Evolutionary conservation across 108 stramenopile genomes (phyloP).

Genomic region (Stephanodiscus minutulus): DNA sequence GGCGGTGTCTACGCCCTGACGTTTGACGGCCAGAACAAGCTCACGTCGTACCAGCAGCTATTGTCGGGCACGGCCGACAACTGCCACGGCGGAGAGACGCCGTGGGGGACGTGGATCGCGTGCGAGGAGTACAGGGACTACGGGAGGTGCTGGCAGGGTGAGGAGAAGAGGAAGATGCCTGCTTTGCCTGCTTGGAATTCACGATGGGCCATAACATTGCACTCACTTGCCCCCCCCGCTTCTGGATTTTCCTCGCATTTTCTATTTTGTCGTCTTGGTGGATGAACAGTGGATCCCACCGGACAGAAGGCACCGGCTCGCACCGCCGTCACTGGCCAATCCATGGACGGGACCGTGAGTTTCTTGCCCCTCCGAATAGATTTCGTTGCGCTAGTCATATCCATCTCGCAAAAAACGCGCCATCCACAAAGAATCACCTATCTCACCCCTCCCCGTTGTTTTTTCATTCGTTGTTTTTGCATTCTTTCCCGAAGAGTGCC

Average conservation of each 20-base stretch:
- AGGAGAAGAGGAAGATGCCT: background rate
- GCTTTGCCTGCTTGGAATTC: background rate
- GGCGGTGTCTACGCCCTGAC: conserved; percentile 26
- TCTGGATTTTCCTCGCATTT: background rate
- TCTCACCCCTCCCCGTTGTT: no score
- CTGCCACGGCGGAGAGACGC: conserved; percentile 31
- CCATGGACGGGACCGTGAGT: conserved; percentile 20
- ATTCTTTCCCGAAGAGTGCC: conserved; percentile 5
- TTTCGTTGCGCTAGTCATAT: no score
- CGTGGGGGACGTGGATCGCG: conserved; percentile 39
- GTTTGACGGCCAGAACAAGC: conserved; percentile 11
- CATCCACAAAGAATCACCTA: no score
- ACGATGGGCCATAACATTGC: background rate
- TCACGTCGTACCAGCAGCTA: conserved; percentile 4
- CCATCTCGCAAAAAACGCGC: no score
- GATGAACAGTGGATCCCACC: conserved; percentile 16
- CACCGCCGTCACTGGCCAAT: conserved; percentile 16
- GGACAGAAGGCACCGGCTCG: conserved; percentile 14
- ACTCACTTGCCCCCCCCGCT: no score
- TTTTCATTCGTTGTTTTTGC: no score
- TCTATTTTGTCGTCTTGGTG: background rate
- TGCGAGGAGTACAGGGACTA: conserved; percentile 36
- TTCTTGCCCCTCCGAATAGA: background rate
- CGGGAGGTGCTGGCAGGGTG: conserved; percentile 27
- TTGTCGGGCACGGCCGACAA: conserved; percentile 13